Percentiles rank a stretch among this genome's conserved stretches.
Evolutionary conservation across 2,329 filamentous ascomycete genomes (phyloP).

Genomic region (Aspergillus sp.): DNA sequence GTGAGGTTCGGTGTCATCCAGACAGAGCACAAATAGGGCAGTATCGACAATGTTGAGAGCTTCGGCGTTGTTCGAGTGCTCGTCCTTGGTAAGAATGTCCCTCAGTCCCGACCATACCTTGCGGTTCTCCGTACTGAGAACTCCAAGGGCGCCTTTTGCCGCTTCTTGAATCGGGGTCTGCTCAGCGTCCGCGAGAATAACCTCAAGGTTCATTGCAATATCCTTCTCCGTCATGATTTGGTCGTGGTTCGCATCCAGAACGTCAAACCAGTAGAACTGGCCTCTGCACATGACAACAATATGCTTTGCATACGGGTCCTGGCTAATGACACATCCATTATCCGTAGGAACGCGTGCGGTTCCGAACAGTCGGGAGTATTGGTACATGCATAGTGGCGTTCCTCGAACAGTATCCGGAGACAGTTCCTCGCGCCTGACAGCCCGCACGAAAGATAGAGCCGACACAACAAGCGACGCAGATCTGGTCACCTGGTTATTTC

Average conservation of each 20-base stretch:
- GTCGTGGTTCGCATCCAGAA: slow-evolving; percentile 91
- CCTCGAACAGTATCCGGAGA: slow-evolving; percentile 85
- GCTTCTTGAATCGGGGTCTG: slow-evolving; percentile 91
- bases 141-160: slow-evolving; percentile 91
- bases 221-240: slow-evolving; percentile 97
- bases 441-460: slow-evolving; percentile 87
- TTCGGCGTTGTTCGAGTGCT: slow-evolving; percentile 91
- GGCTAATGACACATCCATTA: slow-evolving; percentile 92
- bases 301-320: slow-evolving; percentile 91
- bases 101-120: slow-evolving; percentile 93
- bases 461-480: slow-evolving; percentile 91
- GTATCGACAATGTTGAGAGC: slow-evolving; percentile 95
- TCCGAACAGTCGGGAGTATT: slow-evolving; percentile 93
- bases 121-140: slow-evolving; percentile 93
- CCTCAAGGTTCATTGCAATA: slow-evolving; percentile 85
- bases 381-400: slow-evolving; percentile 93
- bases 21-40: slow-evolving; percentile 86
- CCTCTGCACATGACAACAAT: slow-evolving; percentile 91
- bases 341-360: slow-evolving; percentile 93
- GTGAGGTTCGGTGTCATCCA: slow-evolving; percentile 87
- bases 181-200: slow-evolving; percentile 87
- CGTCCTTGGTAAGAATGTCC: slow-evolving; percentile 83
- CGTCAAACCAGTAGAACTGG: slow-evolving; percentile 99
- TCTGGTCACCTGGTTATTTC: slow-evolving; percentile 94
- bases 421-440: slow-evolving; percentile 89